Conservation (phyloP, 257 asterid species). For the Scutellaria barbata region DNA sequence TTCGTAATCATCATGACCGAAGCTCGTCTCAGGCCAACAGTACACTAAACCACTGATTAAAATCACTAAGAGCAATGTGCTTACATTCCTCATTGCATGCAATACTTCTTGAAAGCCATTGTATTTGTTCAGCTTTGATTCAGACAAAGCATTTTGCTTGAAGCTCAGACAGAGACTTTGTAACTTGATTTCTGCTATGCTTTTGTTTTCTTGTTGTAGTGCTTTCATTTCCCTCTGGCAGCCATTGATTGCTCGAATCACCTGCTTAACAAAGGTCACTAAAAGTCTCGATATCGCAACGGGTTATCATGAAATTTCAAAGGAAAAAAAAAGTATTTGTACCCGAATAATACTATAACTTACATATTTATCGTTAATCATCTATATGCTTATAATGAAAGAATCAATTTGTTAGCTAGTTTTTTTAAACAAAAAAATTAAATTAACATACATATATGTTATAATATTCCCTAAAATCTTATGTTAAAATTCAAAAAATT, state of each 20-base stretch:
- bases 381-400: too few relatives aligned
- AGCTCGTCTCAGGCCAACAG: conserved; percentile 69
- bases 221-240: conserved; percentile 68
- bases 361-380: too few relatives aligned
- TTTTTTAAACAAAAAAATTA: too few relatives aligned
- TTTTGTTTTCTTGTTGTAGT: conserved; percentile 66
- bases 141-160: conserved; percentile 47
- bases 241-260: conserved; percentile 57
- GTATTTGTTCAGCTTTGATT: conserved; percentile 67
- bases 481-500: too few relatives aligned
- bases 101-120: conserved; percentile 77
- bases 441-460: too few relatives aligned
- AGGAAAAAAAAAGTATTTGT: too few relatives aligned
- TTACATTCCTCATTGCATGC: conserved; percentile 70
- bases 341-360: too few relatives aligned
- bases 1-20: conserved; percentile 45
- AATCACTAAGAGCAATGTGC: conserved; percentile 64
- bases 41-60: conserved; percentile 68
- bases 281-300: too few relatives aligned
- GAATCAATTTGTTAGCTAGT: too few relatives aligned
- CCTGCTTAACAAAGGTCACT: conserved; percentile 42
- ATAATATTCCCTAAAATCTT: too few relatives aligned
- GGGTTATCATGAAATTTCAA: too few relatives aligned
- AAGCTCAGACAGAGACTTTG: conserved; percentile 54
- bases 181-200: conserved; percentile 59